A percentile compares a stretch with the other conserved stretches of the same genome.
phyloP scores from a whole-genome alignment of 805 yeast genomes.

The Pichia pseudocactophila region DNA sequence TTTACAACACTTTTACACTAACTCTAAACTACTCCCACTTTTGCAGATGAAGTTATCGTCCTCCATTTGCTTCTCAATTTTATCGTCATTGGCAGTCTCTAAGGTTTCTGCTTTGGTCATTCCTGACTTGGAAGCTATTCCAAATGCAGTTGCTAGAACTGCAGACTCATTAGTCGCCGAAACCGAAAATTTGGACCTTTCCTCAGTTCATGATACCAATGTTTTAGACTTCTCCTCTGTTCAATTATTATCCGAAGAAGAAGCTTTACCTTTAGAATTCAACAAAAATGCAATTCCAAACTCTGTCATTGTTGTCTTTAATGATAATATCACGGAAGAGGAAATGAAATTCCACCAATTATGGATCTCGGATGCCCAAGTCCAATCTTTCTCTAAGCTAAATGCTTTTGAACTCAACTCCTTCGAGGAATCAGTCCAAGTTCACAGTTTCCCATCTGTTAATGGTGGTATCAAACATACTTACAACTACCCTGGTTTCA shows the following conservation, averaged over 20 bases:
- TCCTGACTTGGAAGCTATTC: constrained; percentile 14
- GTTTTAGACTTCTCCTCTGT: constrained; percentile 2
- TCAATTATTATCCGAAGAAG: constrained; percentile 14
- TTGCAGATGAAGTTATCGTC: constrained; percentile 13
- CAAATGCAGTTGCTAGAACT: constrained; percentile 13
- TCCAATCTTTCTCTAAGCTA: constrained; percentile 27
- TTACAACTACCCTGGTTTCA: constrained; percentile 52
- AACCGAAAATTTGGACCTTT: constrained; percentile 7
- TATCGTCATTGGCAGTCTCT: constrained; percentile 12
- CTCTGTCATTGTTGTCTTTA: constrained; percentile 81
- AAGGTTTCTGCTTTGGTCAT: constrained; percentile 16
- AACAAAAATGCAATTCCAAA: constrained; percentile 47
- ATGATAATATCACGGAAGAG: constrained; percentile 47
- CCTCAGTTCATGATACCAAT: constrained; percentile 6
- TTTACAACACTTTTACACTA: background rate
- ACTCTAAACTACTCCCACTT: too few species aligned
- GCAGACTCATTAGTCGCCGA: constrained; percentile 33
- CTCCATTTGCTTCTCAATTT: constrained; percentile 11
- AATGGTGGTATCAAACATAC: constrained; percentile 51
- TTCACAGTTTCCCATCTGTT: constrained; percentile 9
- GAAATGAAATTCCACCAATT: constrained; percentile 57
- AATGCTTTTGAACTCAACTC: constrained; percentile 11
- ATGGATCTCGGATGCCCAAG: constrained; percentile 51
- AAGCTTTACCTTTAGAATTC: constrained; percentile 41
- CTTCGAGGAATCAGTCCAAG: constrained; percentile 26